Conservation (phyloP, 148 eudicot species). For the Drosera capensis region DNA sequence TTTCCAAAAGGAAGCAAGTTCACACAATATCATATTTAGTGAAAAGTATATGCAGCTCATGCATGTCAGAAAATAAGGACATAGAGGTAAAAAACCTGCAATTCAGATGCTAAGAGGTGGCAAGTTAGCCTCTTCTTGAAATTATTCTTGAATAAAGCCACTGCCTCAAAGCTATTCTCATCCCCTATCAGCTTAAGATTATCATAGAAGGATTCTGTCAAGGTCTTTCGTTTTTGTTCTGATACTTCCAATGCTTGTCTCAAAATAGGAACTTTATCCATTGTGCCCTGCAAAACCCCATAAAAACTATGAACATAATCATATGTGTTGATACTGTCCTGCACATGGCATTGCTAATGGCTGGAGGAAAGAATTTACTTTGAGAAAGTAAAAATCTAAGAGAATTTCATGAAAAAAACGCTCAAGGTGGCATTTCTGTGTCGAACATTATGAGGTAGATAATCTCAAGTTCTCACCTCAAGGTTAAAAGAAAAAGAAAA, state of each 20-base stretch:
- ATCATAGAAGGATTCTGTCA: constrained; percentile 28
- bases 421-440: no score
- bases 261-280: constrained; percentile 25
- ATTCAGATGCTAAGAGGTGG: constrained; percentile 37
- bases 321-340: background rate
- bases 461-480: no score
- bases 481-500: no score
- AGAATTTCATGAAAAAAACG: no score
- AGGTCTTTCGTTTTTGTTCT: constrained; percentile 21
- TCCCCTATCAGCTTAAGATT: constrained; percentile 29
- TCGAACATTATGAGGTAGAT: no score
- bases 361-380: no score
- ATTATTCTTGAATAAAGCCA: constrained; percentile 22
- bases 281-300: constrained; percentile 29
- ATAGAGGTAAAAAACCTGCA: constrained; percentile 49
- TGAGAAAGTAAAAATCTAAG: no score
- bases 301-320: background rate
- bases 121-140: constrained; percentile 41
- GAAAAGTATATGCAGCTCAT: no score
- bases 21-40: constrained; percentile 6
- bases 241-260: constrained; percentile 28
- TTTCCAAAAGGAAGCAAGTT: no score
- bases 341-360: no score
- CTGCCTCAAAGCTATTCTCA: constrained; percentile 20
- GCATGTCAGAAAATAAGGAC: no score